These are phyloP conservation scores for Monilinia vaccinii-corymbosi DNA, from an alignment of 2,329 filamentous ascomycete species.

Conservation along the genomic window DNA sequence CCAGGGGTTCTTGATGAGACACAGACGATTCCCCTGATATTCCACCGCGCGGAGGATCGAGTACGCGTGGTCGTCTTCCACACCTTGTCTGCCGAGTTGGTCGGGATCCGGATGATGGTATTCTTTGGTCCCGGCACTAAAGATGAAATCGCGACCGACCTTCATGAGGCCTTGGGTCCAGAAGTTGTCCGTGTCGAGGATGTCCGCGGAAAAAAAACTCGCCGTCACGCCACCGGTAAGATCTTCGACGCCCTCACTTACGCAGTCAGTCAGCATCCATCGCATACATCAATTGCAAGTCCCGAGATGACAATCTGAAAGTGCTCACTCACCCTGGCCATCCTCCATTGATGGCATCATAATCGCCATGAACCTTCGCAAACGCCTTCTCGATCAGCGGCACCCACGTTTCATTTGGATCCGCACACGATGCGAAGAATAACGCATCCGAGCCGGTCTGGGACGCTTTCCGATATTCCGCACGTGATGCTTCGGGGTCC, in stretches of 20 bases:
- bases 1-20: conserved; percentile 46
- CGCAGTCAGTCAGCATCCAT: background rate
- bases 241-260: conserved; percentile 43
- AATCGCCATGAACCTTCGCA: conserved; percentile 76
- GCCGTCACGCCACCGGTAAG: conserved; percentile 60
- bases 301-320: too few species aligned
- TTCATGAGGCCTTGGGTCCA: conserved; percentile 73
- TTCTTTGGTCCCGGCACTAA: conserved; percentile 38
- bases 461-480: conserved; percentile 42
- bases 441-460: conserved; percentile 57
- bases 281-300: background rate
- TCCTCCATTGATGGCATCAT: conserved; percentile 62
- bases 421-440: conserved; percentile 66
- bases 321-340: conserved; percentile 35
- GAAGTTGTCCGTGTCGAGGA: conserved; percentile 69
- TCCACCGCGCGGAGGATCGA: conserved; percentile 45
- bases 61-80: conserved; percentile 47
- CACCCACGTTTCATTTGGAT: conserved; percentile 74
- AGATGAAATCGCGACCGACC: conserved; percentile 72
- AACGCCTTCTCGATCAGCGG: conserved; percentile 74
- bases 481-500: conserved; percentile 18
- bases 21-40: conserved; percentile 41
- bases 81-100: conserved; percentile 40
- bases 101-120: conserved; percentile 10
- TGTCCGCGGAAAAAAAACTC: conserved; percentile 57